Base-by-base conservation (phyloP, 805 yeast species). In the Candida parachauliodes region DNA sequence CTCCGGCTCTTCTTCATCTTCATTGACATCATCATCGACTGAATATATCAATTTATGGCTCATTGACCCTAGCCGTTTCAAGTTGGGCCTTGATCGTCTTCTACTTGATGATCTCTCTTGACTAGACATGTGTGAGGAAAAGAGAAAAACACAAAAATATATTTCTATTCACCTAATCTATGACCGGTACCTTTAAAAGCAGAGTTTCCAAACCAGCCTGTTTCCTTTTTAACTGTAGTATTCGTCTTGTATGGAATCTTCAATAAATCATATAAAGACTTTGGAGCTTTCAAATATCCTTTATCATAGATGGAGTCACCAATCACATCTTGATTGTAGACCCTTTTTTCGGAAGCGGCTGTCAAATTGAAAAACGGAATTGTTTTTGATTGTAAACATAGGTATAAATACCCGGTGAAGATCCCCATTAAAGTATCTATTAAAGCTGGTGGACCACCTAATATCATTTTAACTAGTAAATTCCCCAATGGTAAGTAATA, bases 11-110 rank as follows among this genome's bases (percentile, higher is more conserved):
- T 27, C 76, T 42, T 77, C 83, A n/a, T 27, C 30, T 27, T 87
- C 95, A 45, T 77, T 76, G 29, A 83, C 76, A 49, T 83, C 88
- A 56, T 87, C 95, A 54, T 87, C 95, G 0, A 86, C 94, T 24
- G 88, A 79, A 54, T 81, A 87, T 0, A 83, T 65, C 32, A 63
- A 50, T 44, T 68, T 68, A 27, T 39, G 35, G 19, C 29, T 27
- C 10, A 34, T 21, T 12, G 47, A 34, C 7, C 10, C 48, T 26
- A 49, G 34, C 17, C 68, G 48, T 39, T 60, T 61, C 22, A 63
- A 45, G 25, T 52, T 65, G 5, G 70, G 70, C 36, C 54, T 54
- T 21, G 42, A 32, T 17, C 40, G 19, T 12, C 12, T 7, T 19
- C 30, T 28, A 31, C 33, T 23, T 11, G 36, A 22, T n/a, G 44